Percentiles rank a stretch among this genome's conserved stretches.
Evolutionary conservation across 2,329 filamentous ascomycete species (phyloP).

Genomic region (Hypoxylon rubiginosum): DNA sequence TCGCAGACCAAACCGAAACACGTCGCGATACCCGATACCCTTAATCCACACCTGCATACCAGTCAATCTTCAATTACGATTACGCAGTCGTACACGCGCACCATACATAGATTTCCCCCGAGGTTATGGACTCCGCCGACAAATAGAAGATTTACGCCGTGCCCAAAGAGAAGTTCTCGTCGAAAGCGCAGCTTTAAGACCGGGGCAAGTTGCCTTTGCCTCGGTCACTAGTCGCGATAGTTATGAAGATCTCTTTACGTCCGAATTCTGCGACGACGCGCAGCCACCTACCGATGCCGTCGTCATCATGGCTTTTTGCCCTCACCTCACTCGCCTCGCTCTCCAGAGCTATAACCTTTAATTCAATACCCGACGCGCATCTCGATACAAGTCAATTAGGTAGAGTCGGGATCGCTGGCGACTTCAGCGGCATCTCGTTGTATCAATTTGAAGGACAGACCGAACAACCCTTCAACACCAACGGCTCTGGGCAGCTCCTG

Average conservation of each 20-base stretch:
- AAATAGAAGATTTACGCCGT: conserved; percentile 37
- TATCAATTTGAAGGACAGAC: conserved; percentile 88
- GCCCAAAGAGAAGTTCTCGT: conserved; percentile 24
- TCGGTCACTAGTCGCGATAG: conserved; percentile 46
- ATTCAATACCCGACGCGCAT: conserved; percentile 74
- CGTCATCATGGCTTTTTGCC: conserved; percentile 54
- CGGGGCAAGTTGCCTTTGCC: conserved; percentile 45
- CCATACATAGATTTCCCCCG: conserved; percentile 34
- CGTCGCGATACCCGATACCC: conserved; percentile 22
- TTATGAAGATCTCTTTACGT: conserved; percentile 64
- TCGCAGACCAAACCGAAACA: conserved; percentile 19
- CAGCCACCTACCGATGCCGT: conserved; percentile 41
- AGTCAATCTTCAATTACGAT: conserved; percentile 9
- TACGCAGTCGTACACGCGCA: neutral
- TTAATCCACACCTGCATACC: conserved; percentile 1
- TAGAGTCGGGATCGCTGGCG: conserved; percentile 85
- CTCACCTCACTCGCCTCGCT: conserved; percentile 59
- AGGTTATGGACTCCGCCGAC: conserved; percentile 50
- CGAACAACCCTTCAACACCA: conserved; percentile 74
- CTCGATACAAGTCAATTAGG: conserved; percentile 85
- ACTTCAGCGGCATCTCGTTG: conserved; percentile 92
- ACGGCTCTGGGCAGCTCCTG: conserved; percentile 86
- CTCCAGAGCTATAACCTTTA: conserved; percentile 69
- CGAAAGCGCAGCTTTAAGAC: conserved; percentile 36
- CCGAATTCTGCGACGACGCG: conserved; percentile 58